phyloP scores from a whole-genome alignment of 2,329 filamentous ascomycete species.

The Myrmaecium sp. region DNA sequence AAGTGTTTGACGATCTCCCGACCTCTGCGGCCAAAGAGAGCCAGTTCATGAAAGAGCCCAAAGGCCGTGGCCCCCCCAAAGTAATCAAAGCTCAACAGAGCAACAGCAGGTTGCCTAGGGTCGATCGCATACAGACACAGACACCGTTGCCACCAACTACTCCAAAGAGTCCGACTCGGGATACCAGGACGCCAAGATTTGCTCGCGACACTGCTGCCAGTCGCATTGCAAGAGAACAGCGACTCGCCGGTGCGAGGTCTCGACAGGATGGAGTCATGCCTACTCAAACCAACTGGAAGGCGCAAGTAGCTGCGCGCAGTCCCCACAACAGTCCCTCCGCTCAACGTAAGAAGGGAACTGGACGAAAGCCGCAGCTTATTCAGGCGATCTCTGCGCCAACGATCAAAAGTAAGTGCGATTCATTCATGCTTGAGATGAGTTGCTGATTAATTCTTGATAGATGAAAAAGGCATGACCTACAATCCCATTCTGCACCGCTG shows the following conservation, averaged over 20 bases:
- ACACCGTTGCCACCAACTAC: slow-evolving; percentile 29
- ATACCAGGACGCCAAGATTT: slow-evolving; percentile 41
- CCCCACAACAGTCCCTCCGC: slow-evolving; percentile 33
- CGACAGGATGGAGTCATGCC: slow-evolving; percentile 31
- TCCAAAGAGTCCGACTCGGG: slow-evolving; percentile 38
- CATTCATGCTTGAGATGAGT: too few species aligned
- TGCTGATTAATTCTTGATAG: too few species aligned
- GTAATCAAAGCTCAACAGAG: slow-evolving; percentile 36
- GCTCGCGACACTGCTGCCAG: slow-evolving; percentile 50
- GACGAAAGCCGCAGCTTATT: slow-evolving; percentile 74
- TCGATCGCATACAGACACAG: slow-evolving; percentile 25
- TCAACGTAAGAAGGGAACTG: slow-evolving; percentile 30
- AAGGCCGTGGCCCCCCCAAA: slow-evolving; percentile 50
- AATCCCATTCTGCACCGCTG: slow-evolving; percentile 75
- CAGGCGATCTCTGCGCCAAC: slow-evolving; percentile 65
- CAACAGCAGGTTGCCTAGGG: slow-evolving; percentile 21
- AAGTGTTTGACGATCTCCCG: slow-evolving; percentile 85
- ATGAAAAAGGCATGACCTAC: slow-evolving; percentile 89
- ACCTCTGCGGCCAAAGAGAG: slow-evolving; percentile 71
- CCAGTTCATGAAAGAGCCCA: slow-evolving; percentile 65
- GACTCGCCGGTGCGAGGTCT: slow-evolving; percentile 29
- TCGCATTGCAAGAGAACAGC: slow-evolving; percentile 45
- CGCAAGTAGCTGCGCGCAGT: slow-evolving; percentile 33
- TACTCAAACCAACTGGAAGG: slow-evolving; percentile 42
- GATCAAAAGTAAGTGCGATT: slow-evolving; percentile 53